phyloP scores from a whole-genome alignment of 2,329 filamentous ascomycete species.

The Penicillium sp. region DNA sequence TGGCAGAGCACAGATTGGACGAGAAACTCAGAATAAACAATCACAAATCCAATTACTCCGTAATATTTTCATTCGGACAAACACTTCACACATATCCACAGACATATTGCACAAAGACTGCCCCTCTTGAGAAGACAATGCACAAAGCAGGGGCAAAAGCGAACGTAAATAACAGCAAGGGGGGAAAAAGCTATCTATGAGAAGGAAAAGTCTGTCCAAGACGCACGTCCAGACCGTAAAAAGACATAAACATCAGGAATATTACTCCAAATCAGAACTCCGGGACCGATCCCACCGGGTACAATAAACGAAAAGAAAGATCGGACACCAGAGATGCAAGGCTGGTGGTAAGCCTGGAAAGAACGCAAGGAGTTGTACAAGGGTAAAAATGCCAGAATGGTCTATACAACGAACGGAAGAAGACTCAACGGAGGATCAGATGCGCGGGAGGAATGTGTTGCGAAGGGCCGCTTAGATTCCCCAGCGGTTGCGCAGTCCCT shows the following conservation, averaged over 20 bases:
- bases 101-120: constrained; percentile 4
- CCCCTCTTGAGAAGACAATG: constrained; percentile 6
- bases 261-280: constrained; percentile 27
- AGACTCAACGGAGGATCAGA: constrained; percentile 4
- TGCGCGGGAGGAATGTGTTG: not conserved
- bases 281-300: constrained; percentile 14
- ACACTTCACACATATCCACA: not conserved
- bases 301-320: constrained; percentile 14
- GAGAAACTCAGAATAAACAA: not conserved
- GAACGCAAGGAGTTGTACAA: constrained; percentile 18
- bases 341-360: constrained; percentile 12
- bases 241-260: constrained; percentile 14
- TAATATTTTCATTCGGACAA: not conserved
- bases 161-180: constrained; percentile 15
- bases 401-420: constrained; percentile 32
- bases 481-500: constrained; percentile 75
- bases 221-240: not conserved
- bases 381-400: constrained; percentile 22
- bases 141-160: constrained; percentile 5
- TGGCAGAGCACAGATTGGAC: not conserved
- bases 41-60: not conserved
- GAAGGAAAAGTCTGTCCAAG: constrained; percentile 8
- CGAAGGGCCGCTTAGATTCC: constrained; percentile 24
- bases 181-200: constrained; percentile 14
- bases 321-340: constrained; percentile 26